Conservation (phyloP, 306 rosid genomes). For the Spatholobus suberectus region DNA sequence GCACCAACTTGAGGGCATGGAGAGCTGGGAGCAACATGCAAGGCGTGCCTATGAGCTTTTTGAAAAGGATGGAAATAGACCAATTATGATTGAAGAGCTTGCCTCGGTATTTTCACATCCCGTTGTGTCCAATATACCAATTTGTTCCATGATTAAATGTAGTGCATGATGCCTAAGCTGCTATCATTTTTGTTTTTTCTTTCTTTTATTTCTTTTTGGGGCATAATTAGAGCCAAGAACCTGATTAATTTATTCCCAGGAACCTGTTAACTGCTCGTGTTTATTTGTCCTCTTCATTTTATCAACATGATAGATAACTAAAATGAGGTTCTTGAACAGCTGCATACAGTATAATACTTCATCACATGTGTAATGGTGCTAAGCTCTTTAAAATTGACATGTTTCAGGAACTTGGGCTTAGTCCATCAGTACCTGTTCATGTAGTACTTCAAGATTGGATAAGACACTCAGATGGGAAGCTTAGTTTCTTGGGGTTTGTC, state of each 20-base stretch:
- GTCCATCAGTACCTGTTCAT: constrained; percentile 73
- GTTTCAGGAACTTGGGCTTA: constrained; percentile 72
- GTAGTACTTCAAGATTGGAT: constrained; percentile 87
- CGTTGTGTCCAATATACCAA: not conserved
- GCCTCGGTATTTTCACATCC: constrained; percentile 64
- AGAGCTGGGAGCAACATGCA: constrained; percentile 86
- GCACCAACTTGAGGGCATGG: constrained; percentile 84
- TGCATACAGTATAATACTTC: not conserved
- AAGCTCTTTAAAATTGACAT: not conserved
- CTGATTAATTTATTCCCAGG: not conserved
- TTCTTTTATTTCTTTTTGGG: not conserved
- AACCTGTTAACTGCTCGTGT: not conserved
- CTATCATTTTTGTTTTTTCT: not conserved
- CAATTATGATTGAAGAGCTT: constrained; percentile 90
- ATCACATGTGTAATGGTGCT: not conserved
- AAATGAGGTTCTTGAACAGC: not conserved
- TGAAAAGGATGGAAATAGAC: constrained; percentile 88
- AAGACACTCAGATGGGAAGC: constrained; percentile 72
- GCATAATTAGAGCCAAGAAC: not conserved
- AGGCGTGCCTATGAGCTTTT: constrained; percentile 83
- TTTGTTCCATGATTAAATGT: not conserved
- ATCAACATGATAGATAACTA: not conserved
- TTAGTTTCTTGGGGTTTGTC: constrained; percentile 76
- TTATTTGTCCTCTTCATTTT: not conserved
- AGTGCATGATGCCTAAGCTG: not conserved